A percentile compares a stretch with the other conserved stretches of the same genome.
These are phyloP conservation scores for Mycena pura DNA, from an alignment of 768 basidiomycete species.

Conservation along the genomic window DNA sequence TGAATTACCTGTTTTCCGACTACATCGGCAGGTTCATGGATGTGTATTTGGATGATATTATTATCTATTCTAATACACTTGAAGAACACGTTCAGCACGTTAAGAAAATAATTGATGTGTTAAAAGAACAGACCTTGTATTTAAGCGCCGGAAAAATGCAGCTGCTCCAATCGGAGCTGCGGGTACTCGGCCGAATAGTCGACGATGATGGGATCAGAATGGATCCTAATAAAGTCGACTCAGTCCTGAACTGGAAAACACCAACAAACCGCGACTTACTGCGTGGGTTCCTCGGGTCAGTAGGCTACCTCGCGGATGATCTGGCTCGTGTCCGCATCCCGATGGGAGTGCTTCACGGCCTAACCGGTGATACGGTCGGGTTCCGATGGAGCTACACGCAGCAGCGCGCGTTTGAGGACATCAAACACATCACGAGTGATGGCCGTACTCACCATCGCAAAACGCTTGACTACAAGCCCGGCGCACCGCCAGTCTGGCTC, in stretches of 20 bases:
- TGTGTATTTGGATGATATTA: slow-evolving; percentile 39
- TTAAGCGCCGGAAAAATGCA: slow-evolving; percentile 40
- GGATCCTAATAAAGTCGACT: slow-evolving; percentile 51
- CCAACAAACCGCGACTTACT: too few relatives aligned
- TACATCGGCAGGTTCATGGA: slow-evolving; percentile 43
- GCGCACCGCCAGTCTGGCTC: slow-evolving; percentile 19
- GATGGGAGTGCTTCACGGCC: not conserved
- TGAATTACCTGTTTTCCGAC: slow-evolving; percentile 43
- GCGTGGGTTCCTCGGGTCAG: not conserved
- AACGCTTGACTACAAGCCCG: slow-evolving; percentile 32
- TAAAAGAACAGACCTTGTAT: slow-evolving; percentile 40
- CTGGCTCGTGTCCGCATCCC: not conserved
- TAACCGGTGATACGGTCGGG: not conserved
- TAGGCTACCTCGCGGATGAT: not conserved
- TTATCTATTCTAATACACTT: slow-evolving; percentile 46
- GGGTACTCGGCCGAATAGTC: slow-evolving; percentile 41
- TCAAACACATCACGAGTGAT: not conserved
- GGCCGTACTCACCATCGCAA: not conserved
- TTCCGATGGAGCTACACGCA: not conserved
- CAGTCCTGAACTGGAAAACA: slow-evolving; percentile 38
- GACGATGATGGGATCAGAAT: slow-evolving; percentile 45
- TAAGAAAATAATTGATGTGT: slow-evolving; percentile 36
- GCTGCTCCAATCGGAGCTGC: slow-evolving; percentile 34
- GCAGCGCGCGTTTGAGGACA: too few relatives aligned
- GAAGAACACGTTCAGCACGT: slow-evolving; percentile 44